Conservation (phyloP, 2,329 filamentous ascomycete genomes). For the Arthrinium puccinioides region DNA sequence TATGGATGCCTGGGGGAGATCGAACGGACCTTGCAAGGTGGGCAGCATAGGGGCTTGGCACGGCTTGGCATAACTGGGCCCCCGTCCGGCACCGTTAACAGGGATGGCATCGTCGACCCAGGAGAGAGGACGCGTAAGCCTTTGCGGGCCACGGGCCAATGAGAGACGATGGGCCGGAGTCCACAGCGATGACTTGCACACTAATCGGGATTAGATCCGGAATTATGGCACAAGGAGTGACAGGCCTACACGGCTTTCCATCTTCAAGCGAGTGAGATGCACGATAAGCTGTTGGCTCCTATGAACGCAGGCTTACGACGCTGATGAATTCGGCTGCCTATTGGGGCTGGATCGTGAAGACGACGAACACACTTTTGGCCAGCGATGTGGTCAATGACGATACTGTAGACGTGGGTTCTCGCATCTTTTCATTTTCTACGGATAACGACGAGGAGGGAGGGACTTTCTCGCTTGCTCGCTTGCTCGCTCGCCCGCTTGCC, state of each 20-base stretch:
- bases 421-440: too few species aligned
- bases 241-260: not conserved
- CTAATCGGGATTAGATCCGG: not conserved
- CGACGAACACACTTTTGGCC: too few species aligned
- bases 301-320: not conserved
- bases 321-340: not conserved
- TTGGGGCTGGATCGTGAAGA: slow-evolving; percentile 1
- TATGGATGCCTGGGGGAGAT: slow-evolving; percentile 3
- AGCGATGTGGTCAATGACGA: too few species aligned
- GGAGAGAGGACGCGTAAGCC: slow-evolving; percentile 3
- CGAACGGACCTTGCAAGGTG: not conserved
- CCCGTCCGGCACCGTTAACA: slow-evolving; percentile 2
- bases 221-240: not conserved
- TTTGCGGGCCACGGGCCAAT: slow-evolving; percentile 1
- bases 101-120: not conserved
- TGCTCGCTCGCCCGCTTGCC: too few species aligned
- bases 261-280: too few species aligned
- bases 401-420: too few species aligned
- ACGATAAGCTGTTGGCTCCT: not conserved
- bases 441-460: too few species aligned
- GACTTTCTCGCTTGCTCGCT: too few species aligned
- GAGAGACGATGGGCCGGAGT: too few species aligned
- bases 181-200: too few species aligned
- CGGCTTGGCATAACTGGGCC: slow-evolving; percentile 4
- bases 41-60: slow-evolving; percentile 4